Base-by-base conservation (phyloP, 2,329 filamentous ascomycete species). In the Xenoacremonium recifei region DNA sequence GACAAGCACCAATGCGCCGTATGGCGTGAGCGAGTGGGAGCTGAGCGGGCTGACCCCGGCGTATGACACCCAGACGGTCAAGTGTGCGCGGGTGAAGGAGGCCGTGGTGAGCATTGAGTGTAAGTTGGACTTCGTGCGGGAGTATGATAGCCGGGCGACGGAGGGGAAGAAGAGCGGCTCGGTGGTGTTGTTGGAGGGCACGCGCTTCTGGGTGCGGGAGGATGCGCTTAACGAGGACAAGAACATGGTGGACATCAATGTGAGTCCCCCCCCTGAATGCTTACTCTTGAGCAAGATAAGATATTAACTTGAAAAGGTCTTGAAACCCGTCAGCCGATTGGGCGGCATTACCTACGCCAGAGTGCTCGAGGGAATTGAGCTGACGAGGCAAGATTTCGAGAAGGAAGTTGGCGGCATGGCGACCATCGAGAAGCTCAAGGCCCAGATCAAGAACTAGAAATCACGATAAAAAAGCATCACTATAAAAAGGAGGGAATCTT, bases 261-360 rank as follows among this genome's bases (percentile, higher is more conserved):
- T 84, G 61, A 68, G 77, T 69, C 11, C 6, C 13, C n/a, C n/a
- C n/a, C n/a, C n/a, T n/a, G n/a, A n/a, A n/a, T n/a, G n/a, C n/a
- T n/a, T n/a, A n/a, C n/a, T n/a, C n/a, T n/a, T n/a, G n/a, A n/a
- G n/a, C n/a, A n/a, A n/a, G n/a, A n/a, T n/a, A n/a, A n/a, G n/a
- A n/a, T n/a, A n/a, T n/a, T n/a, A n/a, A n/a, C n/a, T n/a, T n/a
- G n/a, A n/a, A 6, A 31, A 84, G 68, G 75, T 95, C 7, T 67
- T 96, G 42, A 80, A 80, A 48, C 89, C 92, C 0, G 76, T 96
- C 13, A 81, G 80, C 50, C 79, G 92, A 27, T 58, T 96, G 18
- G 92, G 92, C 19, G 92, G 92, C 2, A 95, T 96, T 55, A 85
- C 85, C 0, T 97, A 96, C 62, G 85, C 77, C 1, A 76, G 90